Evolutionary conservation across 2,329 filamentous ascomycete genomes (phyloP).

Genomic region (Neopestalotiopsis sp.): DNA sequence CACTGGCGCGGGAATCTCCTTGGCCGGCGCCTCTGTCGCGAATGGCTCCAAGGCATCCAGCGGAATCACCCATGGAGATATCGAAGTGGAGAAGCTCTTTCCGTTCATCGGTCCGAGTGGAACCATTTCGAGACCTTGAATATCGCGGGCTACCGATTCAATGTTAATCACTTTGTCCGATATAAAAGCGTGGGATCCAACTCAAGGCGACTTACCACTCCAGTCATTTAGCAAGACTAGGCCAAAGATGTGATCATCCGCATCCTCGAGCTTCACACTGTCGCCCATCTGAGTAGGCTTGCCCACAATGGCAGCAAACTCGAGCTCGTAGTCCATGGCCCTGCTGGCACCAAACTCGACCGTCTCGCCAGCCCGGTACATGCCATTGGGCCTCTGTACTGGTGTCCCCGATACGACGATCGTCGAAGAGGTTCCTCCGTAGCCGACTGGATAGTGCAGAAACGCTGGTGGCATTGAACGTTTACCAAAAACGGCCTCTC

Average conservation of each 20-base stretch:
- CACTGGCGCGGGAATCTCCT: constrained; percentile 29
- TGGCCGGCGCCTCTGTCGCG: constrained; percentile 45
- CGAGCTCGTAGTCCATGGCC: constrained; percentile 49
- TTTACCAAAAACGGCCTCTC: constrained; percentile 34
- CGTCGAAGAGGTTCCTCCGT: constrained; percentile 27
- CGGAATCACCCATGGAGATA: constrained; percentile 68
- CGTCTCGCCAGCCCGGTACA: constrained; percentile 24
- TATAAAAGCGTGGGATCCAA: not conserved
- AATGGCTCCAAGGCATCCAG: constrained; percentile 66
- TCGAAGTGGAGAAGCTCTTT: constrained; percentile 64
- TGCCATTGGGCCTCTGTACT: constrained; percentile 30
- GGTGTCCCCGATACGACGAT: constrained; percentile 33
- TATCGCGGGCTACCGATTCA: constrained; percentile 54
- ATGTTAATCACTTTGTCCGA: not conserved
- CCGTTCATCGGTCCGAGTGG: constrained; percentile 66
- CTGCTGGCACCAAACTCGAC: constrained; percentile 32
- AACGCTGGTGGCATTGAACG: constrained; percentile 26
- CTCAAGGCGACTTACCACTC: constrained; percentile 42
- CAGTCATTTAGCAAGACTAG: constrained; percentile 69
- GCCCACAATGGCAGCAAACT: constrained; percentile 51
- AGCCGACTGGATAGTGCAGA: constrained; percentile 26
- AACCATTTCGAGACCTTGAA: constrained; percentile 66
- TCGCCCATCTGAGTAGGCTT: constrained; percentile 44
- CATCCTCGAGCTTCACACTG: constrained; percentile 48
- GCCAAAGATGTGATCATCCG: constrained; percentile 66